Conservation (phyloP, 108 stramenopile genomes). For the Skeletonema marinoi region DNA sequence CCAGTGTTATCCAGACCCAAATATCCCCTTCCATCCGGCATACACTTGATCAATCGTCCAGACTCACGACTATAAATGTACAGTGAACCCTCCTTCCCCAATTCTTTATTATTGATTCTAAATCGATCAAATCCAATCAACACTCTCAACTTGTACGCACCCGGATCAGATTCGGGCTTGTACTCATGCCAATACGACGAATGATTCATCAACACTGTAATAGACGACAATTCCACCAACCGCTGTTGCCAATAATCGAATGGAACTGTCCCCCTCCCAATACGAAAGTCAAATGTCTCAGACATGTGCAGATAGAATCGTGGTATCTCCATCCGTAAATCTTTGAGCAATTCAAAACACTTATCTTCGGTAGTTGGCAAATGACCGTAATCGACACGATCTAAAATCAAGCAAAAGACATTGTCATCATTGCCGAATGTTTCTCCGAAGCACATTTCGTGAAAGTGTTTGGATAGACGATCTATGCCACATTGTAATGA, state of each 20-base stretch:
- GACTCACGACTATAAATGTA: constrained; percentile 61
- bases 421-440: neutral
- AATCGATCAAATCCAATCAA: constrained; percentile 28
- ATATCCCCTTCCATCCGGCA: constrained; percentile 17
- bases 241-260: constrained; percentile 63
- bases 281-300: constrained; percentile 36
- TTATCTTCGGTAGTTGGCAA: neutral
- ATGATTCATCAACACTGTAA: constrained; percentile 41
- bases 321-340: constrained; percentile 43
- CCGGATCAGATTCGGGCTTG: neutral
- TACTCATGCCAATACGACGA: constrained; percentile 17
- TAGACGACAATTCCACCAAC: constrained; percentile 55
- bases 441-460: neutral
- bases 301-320: constrained; percentile 60
- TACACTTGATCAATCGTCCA: constrained; percentile 38
- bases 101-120: constrained; percentile 1
- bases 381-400: constrained; percentile 17
- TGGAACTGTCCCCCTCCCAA: constrained; percentile 18
- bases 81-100: constrained; percentile 11
- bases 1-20: constrained; percentile 10
- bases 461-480: constrained; percentile 37
- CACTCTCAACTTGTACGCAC: constrained; percentile 1
- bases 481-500: constrained; percentile 41
- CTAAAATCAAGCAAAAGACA: constrained; percentile 34
- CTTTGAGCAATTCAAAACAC: constrained; percentile 13